Evolutionary conservation across 352 stramenopile genomes (phyloP).

Genomic region (Aphanomyces euteiches): DNA sequence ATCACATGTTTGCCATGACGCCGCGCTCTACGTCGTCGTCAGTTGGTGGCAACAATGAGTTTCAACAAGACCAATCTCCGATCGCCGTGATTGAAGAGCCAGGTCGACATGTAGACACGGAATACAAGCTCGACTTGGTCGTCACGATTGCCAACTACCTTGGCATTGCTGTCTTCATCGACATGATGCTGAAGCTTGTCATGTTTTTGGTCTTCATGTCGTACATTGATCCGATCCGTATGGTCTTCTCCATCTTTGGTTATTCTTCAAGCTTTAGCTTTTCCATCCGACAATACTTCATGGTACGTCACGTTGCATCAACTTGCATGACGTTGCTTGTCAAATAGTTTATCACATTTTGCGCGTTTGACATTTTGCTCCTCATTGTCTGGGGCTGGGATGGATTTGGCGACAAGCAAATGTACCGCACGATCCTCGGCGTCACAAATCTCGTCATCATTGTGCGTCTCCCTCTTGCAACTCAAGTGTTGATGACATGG

Average conservation of each 20-base stretch:
- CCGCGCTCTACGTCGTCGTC: slow-evolving; percentile 18
- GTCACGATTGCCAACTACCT: slow-evolving; percentile 16
- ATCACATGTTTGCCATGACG: slow-evolving; percentile 32
- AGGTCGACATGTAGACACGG: neutral
- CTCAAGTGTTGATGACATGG: neutral
- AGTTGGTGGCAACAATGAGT: slow-evolving; percentile 3
- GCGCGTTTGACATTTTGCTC: slow-evolving; percentile 22
- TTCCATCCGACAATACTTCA: slow-evolving; percentile 23
- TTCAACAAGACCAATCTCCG: slow-evolving; percentile 22
- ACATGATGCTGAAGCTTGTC: slow-evolving; percentile 31
- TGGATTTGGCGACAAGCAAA: slow-evolving; percentile 17
- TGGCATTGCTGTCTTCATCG: slow-evolving; percentile 24
- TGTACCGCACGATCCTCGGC: slow-evolving; percentile 21
- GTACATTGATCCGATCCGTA: slow-evolving; percentile 27
- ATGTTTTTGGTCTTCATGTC: slow-evolving; percentile 32
- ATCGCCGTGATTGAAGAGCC: slow-evolving; percentile 28
- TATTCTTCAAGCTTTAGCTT: slow-evolving; percentile 30
- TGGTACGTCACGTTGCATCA: slow-evolving; percentile 12
- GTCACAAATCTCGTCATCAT: slow-evolving; percentile 15
- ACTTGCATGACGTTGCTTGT: neutral
- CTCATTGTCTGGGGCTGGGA: slow-evolving; percentile 26
- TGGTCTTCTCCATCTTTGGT: slow-evolving; percentile 29
- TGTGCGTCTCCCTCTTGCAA: neutral
- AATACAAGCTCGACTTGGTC: slow-evolving; percentile 19
- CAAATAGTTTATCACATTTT: slow-evolving; percentile 28